Evolutionary conservation across 2,329 filamentous ascomycete species (phyloP).

Genomic region (Sclerotinia spermophila): DNA sequence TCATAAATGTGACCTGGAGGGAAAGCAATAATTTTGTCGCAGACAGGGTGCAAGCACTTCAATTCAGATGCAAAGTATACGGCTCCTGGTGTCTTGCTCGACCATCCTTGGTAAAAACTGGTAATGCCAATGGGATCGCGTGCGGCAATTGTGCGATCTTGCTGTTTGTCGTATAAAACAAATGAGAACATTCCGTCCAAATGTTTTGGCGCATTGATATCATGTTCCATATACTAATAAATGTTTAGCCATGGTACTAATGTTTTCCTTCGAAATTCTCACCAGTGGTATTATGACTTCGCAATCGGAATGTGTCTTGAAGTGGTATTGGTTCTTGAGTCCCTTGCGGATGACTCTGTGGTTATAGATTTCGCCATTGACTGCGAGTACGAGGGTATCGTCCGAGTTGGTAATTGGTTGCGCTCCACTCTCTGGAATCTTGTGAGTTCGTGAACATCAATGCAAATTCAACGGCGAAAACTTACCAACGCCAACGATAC

Average conservation of each 20-base stretch:
- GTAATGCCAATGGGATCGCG: slow-evolving; percentile 96
- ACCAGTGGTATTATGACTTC: slow-evolving; percentile 98
- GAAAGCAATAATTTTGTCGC: slow-evolving; percentile 92
- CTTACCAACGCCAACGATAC: slow-evolving; percentile 78
- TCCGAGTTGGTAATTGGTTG: slow-evolving; percentile 94
- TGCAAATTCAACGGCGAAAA: neutral
- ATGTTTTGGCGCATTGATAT: slow-evolving; percentile 84
- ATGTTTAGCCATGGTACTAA: slow-evolving; percentile 20
- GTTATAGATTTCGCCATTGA: slow-evolving; percentile 99
- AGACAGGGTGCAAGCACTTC: slow-evolving; percentile 88
- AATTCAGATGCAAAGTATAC: slow-evolving; percentile 97
- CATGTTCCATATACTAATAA: slow-evolving; percentile 81
- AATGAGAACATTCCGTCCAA: slow-evolving; percentile 99
- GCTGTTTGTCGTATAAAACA: slow-evolving; percentile 92
- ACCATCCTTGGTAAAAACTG: slow-evolving; percentile 94
- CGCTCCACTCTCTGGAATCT: slow-evolving; percentile 67
- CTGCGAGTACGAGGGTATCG: slow-evolving; percentile 80
- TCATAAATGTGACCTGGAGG: slow-evolving; percentile 95
- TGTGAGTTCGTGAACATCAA: slow-evolving; percentile 11
- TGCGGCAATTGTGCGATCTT: slow-evolving; percentile 88
- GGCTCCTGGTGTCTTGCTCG: slow-evolving; percentile 74
- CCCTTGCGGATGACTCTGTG: slow-evolving; percentile 89
- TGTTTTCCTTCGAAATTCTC: slow-evolving; percentile 38
- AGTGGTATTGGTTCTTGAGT: slow-evolving; percentile 80
- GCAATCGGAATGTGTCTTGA: slow-evolving; percentile 98